Percentiles rank a stretch among this genome's conserved stretches.
These are phyloP conservation scores for Sarcodon aspratus DNA, from an alignment of 768 basidiomycete genomes.

Conservation along the genomic window DNA sequence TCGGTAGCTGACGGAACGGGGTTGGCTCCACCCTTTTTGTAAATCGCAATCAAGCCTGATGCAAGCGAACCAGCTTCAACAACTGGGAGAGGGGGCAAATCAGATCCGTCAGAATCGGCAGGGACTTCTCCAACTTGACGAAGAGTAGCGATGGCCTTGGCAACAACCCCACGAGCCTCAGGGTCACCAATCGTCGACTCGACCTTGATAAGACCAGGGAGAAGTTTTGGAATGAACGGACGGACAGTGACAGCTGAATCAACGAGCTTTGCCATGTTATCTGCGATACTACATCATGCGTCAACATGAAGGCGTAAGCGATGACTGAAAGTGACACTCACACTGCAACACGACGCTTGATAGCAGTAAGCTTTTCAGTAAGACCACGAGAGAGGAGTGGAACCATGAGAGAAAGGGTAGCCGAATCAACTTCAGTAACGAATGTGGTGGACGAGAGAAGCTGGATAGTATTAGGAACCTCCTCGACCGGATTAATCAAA, in stretches of 20 bases:
- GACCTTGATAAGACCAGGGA: conserved; percentile 93
- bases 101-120: conserved; percentile 71
- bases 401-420: conserved; percentile 96
- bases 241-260: conserved; percentile 92
- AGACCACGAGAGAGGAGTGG: conserved; percentile 92
- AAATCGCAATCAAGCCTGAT: conserved; percentile 57
- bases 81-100: conserved; percentile 78
- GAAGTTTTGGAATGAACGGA: conserved; percentile 91
- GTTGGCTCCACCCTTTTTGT: conserved; percentile 72
- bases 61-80: conserved; percentile 60
- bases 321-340: conserved; percentile 27
- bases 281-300: conserved; percentile 55
- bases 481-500: conserved; percentile 98
- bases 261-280: conserved; percentile 98
- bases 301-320: conserved; percentile 7
- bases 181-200: conserved; percentile 94
- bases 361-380: conserved; percentile 88
- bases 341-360: conserved; percentile 97
- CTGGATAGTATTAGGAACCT: conserved; percentile 90
- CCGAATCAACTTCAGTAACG: conserved; percentile 98
- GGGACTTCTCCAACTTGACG: conserved; percentile 93
- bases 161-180: conserved; percentile 89
- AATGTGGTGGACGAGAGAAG: conserved; percentile 98
- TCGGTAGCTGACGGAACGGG: conserved; percentile 47
- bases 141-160: conserved; percentile 88